phyloP scores from a whole-genome alignment of 768 basidiomycete species.

The Sistotremastrum suecicum region DNA sequence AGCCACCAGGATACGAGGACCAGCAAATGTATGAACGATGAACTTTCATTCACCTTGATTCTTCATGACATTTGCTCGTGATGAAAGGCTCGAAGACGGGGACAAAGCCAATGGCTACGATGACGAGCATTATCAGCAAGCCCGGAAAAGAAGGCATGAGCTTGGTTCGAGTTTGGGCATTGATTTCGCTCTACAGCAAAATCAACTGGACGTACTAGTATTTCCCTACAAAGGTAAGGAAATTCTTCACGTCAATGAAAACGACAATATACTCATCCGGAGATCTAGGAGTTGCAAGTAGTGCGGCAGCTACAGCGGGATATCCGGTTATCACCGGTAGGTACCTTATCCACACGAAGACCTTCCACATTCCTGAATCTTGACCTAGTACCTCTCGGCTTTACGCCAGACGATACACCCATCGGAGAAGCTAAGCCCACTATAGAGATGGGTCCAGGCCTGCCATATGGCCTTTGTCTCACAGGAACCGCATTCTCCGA shows the following conservation, averaged over 20 bases:
- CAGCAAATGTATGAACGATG: constrained; percentile 1
- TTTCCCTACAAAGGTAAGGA: constrained; percentile 3
- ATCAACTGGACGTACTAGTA: constrained; percentile 5
- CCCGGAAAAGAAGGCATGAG: not conserved
- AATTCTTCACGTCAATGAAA: not conserved
- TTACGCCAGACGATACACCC: constrained; percentile 3
- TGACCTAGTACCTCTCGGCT: constrained; percentile 5
- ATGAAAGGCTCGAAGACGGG: too few relatives aligned
- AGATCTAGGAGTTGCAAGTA: constrained; percentile 4
- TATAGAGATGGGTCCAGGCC: constrained; percentile 5
- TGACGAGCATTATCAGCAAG: too few relatives aligned
- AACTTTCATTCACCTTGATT: not conserved
- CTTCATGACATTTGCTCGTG: too few relatives aligned
- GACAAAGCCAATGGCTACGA: too few relatives aligned
- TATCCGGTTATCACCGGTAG: constrained; percentile 5
- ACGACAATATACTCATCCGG: not conserved
- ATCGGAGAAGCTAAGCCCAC: not conserved
- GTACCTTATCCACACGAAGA: not conserved
- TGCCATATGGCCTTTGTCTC: constrained; percentile 10
- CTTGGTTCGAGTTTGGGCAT: constrained; percentile 6
- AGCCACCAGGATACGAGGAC: not conserved
- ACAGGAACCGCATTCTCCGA: constrained; percentile 11
- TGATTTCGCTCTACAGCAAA: constrained; percentile 4
- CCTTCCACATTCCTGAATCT: not conserved
- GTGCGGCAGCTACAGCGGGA: constrained; percentile 5